Base-by-base conservation (phyloP, 495 filamentous ascomycete genomes). In the Baudoinia panamericana region DNA sequence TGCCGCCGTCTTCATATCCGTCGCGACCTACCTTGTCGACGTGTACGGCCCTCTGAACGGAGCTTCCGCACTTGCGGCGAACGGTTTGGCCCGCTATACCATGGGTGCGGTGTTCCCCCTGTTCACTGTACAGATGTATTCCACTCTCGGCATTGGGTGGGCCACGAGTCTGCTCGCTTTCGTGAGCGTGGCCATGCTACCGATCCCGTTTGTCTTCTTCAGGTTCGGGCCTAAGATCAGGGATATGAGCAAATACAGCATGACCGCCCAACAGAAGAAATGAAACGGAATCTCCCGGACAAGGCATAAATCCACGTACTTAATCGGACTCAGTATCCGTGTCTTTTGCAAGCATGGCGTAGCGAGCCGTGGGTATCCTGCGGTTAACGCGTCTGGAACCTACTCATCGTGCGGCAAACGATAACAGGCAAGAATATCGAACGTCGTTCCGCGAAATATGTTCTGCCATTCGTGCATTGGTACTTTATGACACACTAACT, bases 71-170 rank as follows among this genome's bases (percentile, higher is more conserved):
- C 50, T 72, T 19, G 74, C 72, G 6, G 75, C 76, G 0, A 80
- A 80, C 41, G 72, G 75, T 8, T 56, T 85, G 19, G 58, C 74
- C 3, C 64, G 80, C 22, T 84, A 84, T 46, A 51, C 58, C 0
- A 45, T 80, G 15, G 76, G 70, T 1, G 72, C 43, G 70, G 63
- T 2, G 50, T 84, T 82, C 51, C 80, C 80, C 5, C 64, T 85
- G 3, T 69, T 69, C 43, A 64, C 64, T 3, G 41, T 66, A 12
- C 63, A 63, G 34, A 66, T 68, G 62, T 65, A 66, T 39, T 30
- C 52, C 17, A 48, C 32, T 1, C 42, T 67, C 7, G 62, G 60
- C 9, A 59, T 55, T 26, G 58, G 45, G 5, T 68, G 65, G 65
- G 65, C 65, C 9, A 59, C 59, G 6, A 59, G 54, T 23, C 48